These are phyloP conservation scores for Diospyros kaki DNA, from an alignment of 148 eudicot genomes.

Conservation along the genomic window DNA sequence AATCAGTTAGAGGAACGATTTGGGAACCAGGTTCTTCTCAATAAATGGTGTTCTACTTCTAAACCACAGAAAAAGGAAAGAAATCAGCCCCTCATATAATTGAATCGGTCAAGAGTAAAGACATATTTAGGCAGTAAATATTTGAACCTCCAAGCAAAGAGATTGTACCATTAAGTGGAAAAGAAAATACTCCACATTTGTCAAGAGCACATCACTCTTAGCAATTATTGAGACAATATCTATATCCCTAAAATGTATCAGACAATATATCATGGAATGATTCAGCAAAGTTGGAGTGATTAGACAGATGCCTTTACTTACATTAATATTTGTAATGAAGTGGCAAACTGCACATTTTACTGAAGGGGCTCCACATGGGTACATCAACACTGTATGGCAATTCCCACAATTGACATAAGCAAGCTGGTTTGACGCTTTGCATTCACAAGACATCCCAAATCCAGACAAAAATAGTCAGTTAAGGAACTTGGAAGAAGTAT, in stretches of 20 bases:
- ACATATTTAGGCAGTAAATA: too few species aligned
- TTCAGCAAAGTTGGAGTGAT: neutral
- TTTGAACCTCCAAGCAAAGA: too few species aligned
- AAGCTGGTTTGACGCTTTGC: conserved; percentile 49
- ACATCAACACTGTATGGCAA: conserved; percentile 74
- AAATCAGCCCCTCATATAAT: too few species aligned
- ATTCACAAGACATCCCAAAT: conserved; percentile 13
- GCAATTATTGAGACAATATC: neutral
- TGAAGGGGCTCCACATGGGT: conserved; percentile 85
- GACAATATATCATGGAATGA: neutral
- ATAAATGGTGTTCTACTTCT: too few species aligned
- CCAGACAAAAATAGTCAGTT: conserved; percentile 2
- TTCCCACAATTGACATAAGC: conserved; percentile 80
- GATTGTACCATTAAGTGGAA: too few species aligned
- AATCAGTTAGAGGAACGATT: too few species aligned
- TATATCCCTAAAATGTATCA: neutral
- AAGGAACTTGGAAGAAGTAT: neutral
- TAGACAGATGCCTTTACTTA: conserved; percentile 32
- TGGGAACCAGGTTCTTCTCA: too few species aligned
- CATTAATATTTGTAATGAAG: conserved; percentile 64
- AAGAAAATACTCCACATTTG: too few species aligned
- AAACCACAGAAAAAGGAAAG: too few species aligned
- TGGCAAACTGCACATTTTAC: conserved; percentile 95
- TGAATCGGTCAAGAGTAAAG: too few species aligned
- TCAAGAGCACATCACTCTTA: neutral